These are phyloP conservation scores for Gloeostereum incarnatum DNA, from an alignment of 768 basidiomycete species.

Conservation along the genomic window DNA sequence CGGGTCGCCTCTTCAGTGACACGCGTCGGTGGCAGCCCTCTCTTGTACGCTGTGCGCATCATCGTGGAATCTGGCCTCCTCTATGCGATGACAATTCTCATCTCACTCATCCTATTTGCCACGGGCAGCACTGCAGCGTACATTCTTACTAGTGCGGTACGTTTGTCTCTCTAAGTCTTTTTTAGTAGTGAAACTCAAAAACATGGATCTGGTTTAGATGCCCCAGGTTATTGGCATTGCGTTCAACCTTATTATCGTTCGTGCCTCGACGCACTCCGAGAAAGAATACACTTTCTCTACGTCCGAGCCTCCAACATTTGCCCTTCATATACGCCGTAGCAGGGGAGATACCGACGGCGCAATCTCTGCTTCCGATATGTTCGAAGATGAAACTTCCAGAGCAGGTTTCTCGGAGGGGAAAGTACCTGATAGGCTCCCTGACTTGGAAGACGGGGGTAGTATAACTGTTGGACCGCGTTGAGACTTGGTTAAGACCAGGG, in stretches of 20 bases:
- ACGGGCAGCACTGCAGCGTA: slow-evolving; percentile 15
- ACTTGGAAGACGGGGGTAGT: no score
- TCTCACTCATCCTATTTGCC: slow-evolving; percentile 12
- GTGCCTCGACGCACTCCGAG: slow-evolving; percentile 3
- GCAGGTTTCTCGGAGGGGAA: no score
- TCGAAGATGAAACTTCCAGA: no score
- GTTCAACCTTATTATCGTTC: slow-evolving; percentile 20
- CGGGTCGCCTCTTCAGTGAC: neutral
- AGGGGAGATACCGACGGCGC: no score
- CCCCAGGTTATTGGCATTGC: slow-evolving; percentile 15
- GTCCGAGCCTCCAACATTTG: no score
- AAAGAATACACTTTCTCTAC: no score
- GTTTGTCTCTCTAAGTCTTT: neutral
- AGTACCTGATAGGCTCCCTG: no score
- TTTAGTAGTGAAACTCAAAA: neutral
- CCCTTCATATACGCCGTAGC: no score
- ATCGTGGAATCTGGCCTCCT: slow-evolving; percentile 20
- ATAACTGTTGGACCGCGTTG: no score
- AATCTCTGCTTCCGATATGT: no score
- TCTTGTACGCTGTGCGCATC: slow-evolving; percentile 13
- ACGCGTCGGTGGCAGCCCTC: neutral
- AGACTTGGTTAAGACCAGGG: no score
- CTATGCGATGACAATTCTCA: slow-evolving; percentile 13
- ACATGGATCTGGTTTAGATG: slow-evolving; percentile 6
- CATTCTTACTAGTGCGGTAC: slow-evolving; percentile 14